These are phyloP conservation scores for Candida taoyuanica DNA, from an alignment of 805 yeast species.

Conservation along the genomic window DNA sequence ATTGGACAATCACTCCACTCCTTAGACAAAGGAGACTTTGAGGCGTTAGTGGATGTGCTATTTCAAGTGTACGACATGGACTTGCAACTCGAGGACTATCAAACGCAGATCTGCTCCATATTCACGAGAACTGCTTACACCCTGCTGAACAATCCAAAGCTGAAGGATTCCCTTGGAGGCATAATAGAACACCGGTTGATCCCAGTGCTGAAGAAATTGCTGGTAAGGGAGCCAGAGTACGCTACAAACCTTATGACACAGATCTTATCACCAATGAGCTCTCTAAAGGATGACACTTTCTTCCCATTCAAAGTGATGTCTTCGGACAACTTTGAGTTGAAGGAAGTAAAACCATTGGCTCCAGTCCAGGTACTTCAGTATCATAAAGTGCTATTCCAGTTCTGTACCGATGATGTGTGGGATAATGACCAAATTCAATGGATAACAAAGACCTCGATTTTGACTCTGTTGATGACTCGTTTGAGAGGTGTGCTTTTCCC, in stretches of 20 bases:
- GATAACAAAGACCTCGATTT: conserved; percentile 1
- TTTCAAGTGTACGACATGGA: conserved; percentile 6
- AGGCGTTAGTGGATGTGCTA: conserved; percentile 3
- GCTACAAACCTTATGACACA: conserved; percentile 3
- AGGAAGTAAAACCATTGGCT: conserved; percentile 11
- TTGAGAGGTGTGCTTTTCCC: conserved; percentile 2
- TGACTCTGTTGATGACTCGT: conserved; percentile 8
- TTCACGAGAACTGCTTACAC: conserved; percentile 8
- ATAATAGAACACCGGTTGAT: conserved; percentile 2
- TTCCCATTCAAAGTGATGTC: conserved; percentile 7
- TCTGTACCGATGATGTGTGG: conserved; percentile 7
- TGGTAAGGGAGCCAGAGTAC: neutral
- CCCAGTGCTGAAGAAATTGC: conserved; percentile 1
- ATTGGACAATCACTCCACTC: conserved; percentile 4
- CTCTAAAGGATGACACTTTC: neutral
- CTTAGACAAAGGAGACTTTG: neutral
- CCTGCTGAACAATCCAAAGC: conserved; percentile 8
- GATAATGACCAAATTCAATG: neutral
- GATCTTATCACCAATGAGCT: neutral
- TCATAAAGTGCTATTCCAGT: neutral
- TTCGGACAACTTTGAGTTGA: conserved; percentile 12
- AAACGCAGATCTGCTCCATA: neutral
- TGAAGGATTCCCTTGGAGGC: neutral
- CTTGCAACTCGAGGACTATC: neutral
- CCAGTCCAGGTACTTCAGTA: conserved; percentile 2